Base-by-base conservation (phyloP, 139 green algal genomes). In the Tetraselmis chui region DNA sequence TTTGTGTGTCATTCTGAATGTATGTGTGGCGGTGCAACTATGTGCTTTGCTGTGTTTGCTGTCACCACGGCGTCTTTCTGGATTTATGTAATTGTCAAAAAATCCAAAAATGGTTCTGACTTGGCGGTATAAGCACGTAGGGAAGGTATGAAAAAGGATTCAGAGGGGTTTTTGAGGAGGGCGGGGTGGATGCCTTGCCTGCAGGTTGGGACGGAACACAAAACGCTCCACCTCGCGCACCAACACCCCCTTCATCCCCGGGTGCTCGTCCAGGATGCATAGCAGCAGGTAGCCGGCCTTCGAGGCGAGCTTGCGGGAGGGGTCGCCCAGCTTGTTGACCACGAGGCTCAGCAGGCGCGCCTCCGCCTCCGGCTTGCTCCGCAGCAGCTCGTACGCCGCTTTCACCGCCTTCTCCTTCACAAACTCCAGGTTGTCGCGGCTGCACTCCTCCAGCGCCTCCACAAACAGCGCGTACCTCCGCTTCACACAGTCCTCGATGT, bases 291-390 rank as follows among this genome's bases (percentile, higher is more conserved):
- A 98, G 23, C 89, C 94, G 0, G 93, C 90, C 82, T 97, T 97
- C 74, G 90, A 95, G 0, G 95, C 94, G 23, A 98, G 76, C 87
- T 96, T 95, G 28, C 94, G 87, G 25, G 82, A 87, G 23, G 95
- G 95, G 79, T 98, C 95, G 0, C 95, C 95, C 59, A 98, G 91
- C 89, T 98, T 98, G 92, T 98, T 98, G 11, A 98, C 91, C n/a
- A 98, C 80, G 0, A 85, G 84, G 0, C 86, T 11, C 78, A 98
- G 91, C 82, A 98, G 90, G 76, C 32, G 77, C 18, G 79, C 87
- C 81, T 96, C 93, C 76, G 80, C 77, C 81, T 95, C 92, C 1
- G 92, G 91, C 85, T 96, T 94, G 29, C 76, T 79, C 0, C 76
- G n/a, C 74, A 97, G 87, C 80, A 95, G 84, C 58, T 90, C 84